Percentiles rank a stretch among this genome's conserved stretches.
Evolutionary conservation across 768 basidiomycete species (phyloP).

Genomic region (Serendipita sp.): DNA sequence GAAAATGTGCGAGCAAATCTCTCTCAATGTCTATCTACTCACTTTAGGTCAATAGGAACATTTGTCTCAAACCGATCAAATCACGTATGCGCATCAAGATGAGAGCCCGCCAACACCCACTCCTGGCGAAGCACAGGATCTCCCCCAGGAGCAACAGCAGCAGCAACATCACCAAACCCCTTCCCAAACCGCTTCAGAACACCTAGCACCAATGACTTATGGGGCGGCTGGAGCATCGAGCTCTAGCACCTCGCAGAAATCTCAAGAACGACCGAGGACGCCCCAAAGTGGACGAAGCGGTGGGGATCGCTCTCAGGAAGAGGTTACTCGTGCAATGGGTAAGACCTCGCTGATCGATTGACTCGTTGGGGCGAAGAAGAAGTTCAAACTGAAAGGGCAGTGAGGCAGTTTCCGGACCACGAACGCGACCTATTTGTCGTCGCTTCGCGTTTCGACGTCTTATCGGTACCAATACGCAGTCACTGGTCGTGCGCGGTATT

Average conservation of each 20-base stretch:
- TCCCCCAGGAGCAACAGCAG: not conserved
- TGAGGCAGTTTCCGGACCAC: not conserved
- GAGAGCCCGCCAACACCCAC: not conserved
- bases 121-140: not conserved
- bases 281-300: not conserved
- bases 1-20: conserved; percentile 25
- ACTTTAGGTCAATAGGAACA: not conserved
- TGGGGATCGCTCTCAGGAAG: not conserved
- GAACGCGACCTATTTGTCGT: not conserved
- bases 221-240: not conserved
- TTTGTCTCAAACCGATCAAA: not conserved
- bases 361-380: conserved; percentile 6
- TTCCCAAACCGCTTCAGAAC: not conserved
- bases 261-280: not conserved
- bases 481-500: too few relatives aligned
- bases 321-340: not conserved
- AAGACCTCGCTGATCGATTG: not conserved
- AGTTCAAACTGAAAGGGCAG: not conserved
- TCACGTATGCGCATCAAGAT: not conserved
- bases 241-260: not conserved
- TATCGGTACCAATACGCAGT: too few relatives aligned
- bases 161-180: not conserved
- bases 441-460: too few relatives aligned
- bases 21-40: not conserved
- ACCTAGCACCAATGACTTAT: not conserved